Base-by-base conservation (phyloP, 2,329 filamentous ascomycete species). In the Ceratocystiopsis sp. region DNA sequence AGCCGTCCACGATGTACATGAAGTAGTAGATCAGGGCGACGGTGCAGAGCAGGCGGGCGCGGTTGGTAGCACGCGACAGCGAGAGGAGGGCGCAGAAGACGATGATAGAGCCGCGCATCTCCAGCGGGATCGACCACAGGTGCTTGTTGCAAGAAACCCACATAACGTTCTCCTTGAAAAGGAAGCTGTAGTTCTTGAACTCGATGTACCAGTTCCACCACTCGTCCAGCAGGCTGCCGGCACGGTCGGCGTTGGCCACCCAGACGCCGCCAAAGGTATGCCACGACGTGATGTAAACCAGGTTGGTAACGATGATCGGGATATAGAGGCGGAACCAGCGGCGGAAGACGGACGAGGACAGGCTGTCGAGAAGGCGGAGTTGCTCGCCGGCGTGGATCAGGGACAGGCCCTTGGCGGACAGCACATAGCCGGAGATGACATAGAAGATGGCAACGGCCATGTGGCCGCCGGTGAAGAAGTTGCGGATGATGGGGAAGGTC, bases 161-260 rank as follows among this genome's bases (percentile, higher is more conserved):
- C 12, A 71, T 67, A 11, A 67, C 68, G 8, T 73, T 72, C 9
- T 63, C 64, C 37, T 71, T 69, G 59, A 74, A 82, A 35, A 80
- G 55, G 54, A 78, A 82, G 57, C 69, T 81, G 59, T 78, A 81
- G 55, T 80, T 80, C 54, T 81, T 82, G 54, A 73, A 63, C 54
- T 81, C 73, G 46, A 55, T 46, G 48, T 69, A 69, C 51, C 66
- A 63, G 7, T 55, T 50, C 60, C 66, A 71, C 2, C 74, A 47
- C 50, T 77, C 73, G 12, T 64, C 66, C 9, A 54, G 47, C 51
- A 67, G 65, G 32, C 50, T 69, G 5, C 49, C 49, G 46, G 68
- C 56, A 12, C 58, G 55, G 14, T 59, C 55, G 18, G 57, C 57
- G 13, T 62, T 58, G 8, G 61, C 45, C 8, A 60, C 58, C 56